Percentiles rank a stretch among this genome's conserved stretches.
These are phyloP conservation scores for Pseudogymnoascus sp. DNA, from an alignment of 2,329 filamentous ascomycete genomes.

Conservation along the genomic window DNA sequence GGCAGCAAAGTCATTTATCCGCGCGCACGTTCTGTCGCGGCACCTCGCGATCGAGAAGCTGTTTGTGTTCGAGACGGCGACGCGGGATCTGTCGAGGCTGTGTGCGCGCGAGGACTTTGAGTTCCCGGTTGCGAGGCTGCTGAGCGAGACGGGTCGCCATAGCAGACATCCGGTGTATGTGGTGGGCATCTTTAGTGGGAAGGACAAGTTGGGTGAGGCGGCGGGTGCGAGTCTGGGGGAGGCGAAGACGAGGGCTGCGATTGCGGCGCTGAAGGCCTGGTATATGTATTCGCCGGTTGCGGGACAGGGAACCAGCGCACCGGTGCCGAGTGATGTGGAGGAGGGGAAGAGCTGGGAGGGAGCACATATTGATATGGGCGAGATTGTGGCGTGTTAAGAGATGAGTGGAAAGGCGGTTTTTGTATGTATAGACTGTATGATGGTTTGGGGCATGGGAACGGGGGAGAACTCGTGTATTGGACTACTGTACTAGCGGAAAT, in stretches of 20 bases:
- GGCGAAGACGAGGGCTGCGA: constrained; percentile 70
- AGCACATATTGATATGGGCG: constrained; percentile 49
- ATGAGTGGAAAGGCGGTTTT: constrained; percentile 6
- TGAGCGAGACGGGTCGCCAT: constrained; percentile 81
- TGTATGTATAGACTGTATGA: constrained; percentile 12
- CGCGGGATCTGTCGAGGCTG: constrained; percentile 71
- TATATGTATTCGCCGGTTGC: constrained; percentile 78
- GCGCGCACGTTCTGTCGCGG: constrained; percentile 73
- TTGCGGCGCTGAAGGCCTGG: constrained; percentile 85
- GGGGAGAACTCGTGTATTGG: constrained; percentile 3
- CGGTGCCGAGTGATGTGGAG: constrained; percentile 43
- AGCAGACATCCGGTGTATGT: constrained; percentile 85
- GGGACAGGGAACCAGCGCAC: constrained; percentile 29
- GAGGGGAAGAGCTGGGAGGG: constrained; percentile 40
- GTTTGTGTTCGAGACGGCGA: constrained; percentile 79
- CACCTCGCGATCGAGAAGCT: constrained; percentile 67
- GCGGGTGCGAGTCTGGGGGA: constrained; percentile 69
- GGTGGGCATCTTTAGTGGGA: constrained; percentile 86
- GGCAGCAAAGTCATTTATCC: constrained; percentile 74
- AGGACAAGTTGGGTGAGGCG: constrained; percentile 89
- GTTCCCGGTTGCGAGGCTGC: constrained; percentile 72
- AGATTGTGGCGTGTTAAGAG: constrained; percentile 36
- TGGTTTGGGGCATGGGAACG: constrained; percentile 6
- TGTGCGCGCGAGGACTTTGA: constrained; percentile 89
- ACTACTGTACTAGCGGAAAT: constrained; percentile 3